Evolutionary conservation across 2,329 filamentous ascomycete species (phyloP), one percentile per base, ranked within the genome.

Genomic region (Diaporthe velutina): DNA sequence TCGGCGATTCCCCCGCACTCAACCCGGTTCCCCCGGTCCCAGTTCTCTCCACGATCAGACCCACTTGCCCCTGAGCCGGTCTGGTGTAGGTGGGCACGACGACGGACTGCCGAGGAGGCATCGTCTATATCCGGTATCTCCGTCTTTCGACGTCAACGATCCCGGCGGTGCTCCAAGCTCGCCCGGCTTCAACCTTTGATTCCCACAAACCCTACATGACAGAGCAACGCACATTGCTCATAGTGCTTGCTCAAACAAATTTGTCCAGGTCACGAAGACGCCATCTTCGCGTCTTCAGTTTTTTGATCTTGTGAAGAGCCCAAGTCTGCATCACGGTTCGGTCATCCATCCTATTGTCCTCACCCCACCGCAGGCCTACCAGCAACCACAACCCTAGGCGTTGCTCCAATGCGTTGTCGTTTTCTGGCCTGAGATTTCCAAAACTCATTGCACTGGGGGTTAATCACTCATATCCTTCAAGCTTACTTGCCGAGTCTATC

Each of bases 1-100:
- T 54, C 45, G 48, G 48, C 64, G 33, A 52, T 17, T 54, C 33
- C 64, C 64, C 64, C 64, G 64, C 64, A 68, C 33, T 68, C 64
- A 67, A 50, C 64, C 64, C 30, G 52, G 64, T 38, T 48, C 10
- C 45, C 64, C 61, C 42, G 42, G 64, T 38, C 45, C 45, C 61
- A 50, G 6, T 50, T n/a, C 30, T 67, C 61, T 50, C 61, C 61
- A 67, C 61, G 61, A 52, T 52, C 45, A 38, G 61, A 67, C 61
- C 61, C 64, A 40, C 64, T 33, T 25, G 42, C 45, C 64, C 64
- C 64, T 67, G 64, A 52, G 48, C 33, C 30, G 30, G 40, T 66
- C 25, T 66, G 60, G 60, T 48, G 60, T 40, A 48, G 30, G 60
- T 48, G 60, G 28, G 19, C 48, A 28, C 33, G 33, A 40, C 30